These are phyloP conservation scores for Globisporangium nodosum DNA, from an alignment of 352 stramenopile species.

Conservation along the genomic window DNA sequence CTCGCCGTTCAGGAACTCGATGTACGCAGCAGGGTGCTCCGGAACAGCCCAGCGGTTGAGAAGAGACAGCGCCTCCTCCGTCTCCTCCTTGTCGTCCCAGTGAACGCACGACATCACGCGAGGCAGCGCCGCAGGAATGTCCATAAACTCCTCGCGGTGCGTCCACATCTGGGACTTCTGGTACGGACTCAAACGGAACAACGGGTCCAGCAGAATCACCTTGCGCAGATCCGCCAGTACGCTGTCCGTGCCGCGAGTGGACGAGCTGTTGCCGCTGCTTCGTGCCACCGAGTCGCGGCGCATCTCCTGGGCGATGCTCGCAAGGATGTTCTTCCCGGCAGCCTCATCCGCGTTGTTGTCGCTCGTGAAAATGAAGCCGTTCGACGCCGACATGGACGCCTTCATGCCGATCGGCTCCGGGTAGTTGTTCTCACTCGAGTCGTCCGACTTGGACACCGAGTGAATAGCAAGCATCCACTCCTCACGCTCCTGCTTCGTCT, in stretches of 20 bases:
- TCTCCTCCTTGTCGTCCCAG: constrained; percentile 70
- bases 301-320: constrained; percentile 27
- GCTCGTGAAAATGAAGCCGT: constrained; percentile 1
- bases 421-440: constrained; percentile 31
- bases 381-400: constrained; percentile 1
- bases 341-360: constrained; percentile 54
- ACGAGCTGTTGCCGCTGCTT: constrained; percentile 53
- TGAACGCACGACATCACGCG: constrained; percentile 77
- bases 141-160: constrained; percentile 74
- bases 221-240: constrained; percentile 64
- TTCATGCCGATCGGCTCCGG: constrained; percentile 9
- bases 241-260: constrained; percentile 29
- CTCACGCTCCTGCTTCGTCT: constrained; percentile 87
- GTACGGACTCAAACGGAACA: constrained; percentile 77
- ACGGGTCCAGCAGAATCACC: constrained; percentile 74
- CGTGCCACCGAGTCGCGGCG: constrained; percentile 54
- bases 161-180: constrained; percentile 82
- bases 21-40: constrained; percentile 75
- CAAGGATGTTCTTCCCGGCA: constrained; percentile 53
- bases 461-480: constrained; percentile 87
- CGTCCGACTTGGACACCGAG: constrained; percentile 63
- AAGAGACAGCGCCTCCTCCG: constrained; percentile 61
- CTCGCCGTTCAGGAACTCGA: constrained; percentile 76
- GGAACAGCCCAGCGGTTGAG: constrained; percentile 64
- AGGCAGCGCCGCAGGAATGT: constrained; percentile 65